Evolutionary conservation across 2,329 filamentous ascomycete species (phyloP), one percentile per base, ranked within the genome.

Genomic region (Juglanconis sp.): DNA sequence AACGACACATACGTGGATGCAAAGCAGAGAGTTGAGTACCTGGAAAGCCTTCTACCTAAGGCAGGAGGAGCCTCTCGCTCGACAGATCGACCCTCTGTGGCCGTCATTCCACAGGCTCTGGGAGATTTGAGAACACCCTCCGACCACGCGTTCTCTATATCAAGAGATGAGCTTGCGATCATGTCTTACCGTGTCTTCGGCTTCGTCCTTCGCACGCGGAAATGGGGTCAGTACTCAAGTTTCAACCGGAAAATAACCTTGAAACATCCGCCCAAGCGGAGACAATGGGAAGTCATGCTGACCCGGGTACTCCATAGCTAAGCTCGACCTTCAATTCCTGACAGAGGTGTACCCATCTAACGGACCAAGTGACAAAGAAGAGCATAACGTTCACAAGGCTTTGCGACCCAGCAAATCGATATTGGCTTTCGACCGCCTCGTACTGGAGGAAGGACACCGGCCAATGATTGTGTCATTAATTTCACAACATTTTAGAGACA

Each of bases 131-230:
- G 44, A 2, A 44, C 13, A 2, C 31, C 9, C 47, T 17, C 15
- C n/a, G 9, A 35, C 17, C 15, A 38, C 30, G 11, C 3, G 3
- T 38, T 40, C 7, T 6, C 42, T 13, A 46, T 65, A 5, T 57
- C 52, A 1, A 67, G 71, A 1, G 71, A 1, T 17, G 70, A 73
- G 34, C 46, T 68, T 0, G 15, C 72, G 0, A 68, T 75, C 35
- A 73, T 75, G 67, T 65, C 67, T 1, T 67, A 70, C n/a, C 64
- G 71, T 0, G 71, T 74, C 1, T 73, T 71, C 60, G 73, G 67
- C 0, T 76, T 73, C 34, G 64, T 73, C 1, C 57, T 76, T 2
- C 67, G 73, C 2, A 71, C 59, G 32, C 65, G 73, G 0, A 72
- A 67, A 63, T 75, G 71, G 73, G 69, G 71, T 71, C 53, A 59